Evolutionary conservation across 257 asterid species (phyloP), one percentile per base, ranked within the genome.

Genomic region (Nicotiana noctiflora): DNA sequence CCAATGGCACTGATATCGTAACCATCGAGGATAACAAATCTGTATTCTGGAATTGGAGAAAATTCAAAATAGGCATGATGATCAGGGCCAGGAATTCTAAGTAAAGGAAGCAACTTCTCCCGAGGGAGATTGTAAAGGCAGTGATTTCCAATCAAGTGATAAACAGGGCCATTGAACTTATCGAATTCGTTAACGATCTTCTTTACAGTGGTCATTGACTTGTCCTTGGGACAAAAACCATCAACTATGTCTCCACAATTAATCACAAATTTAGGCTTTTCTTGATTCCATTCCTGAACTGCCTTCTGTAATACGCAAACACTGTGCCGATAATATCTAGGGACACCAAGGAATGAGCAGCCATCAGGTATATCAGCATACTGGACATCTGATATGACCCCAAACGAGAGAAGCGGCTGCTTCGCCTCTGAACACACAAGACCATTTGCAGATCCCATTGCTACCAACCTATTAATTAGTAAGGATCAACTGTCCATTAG

Each of bases 101-200:
- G 65, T 23, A 92, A 34, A 9, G 97, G 98, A 77, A 92, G 97
- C 81, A 96, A 68, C 18, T 86, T 82, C 65, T 92, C 95, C 15
- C 98, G 97, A 68, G 98, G 97, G 83, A 96, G 97, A 87, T 96
- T 96, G 87, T 96, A 96, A 32, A 96, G 97, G 85, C 98, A 92
- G 83, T 96, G 99, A 32, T 94, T 96, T n/a, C 99, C 99, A 62
- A 94, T 96, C 96, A 94, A 89, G 94, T 96, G 98, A 84, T 90
- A 89, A 14, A 88, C 93, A 0, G 96, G 93, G 62, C 99, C 97
- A n/a, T 84, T 25, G 81, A 87, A 94, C 51, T 21, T 68, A 31
- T 77, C 76, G 49, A 94, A 94, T 76, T 88, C 95, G 12, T 82
- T 40, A 55, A 87, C 84, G n/a, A 94, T 63, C 84, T 85, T 92